Base-by-base conservation (phyloP, 208 protist species). In the Crithidia sp. region DNA sequence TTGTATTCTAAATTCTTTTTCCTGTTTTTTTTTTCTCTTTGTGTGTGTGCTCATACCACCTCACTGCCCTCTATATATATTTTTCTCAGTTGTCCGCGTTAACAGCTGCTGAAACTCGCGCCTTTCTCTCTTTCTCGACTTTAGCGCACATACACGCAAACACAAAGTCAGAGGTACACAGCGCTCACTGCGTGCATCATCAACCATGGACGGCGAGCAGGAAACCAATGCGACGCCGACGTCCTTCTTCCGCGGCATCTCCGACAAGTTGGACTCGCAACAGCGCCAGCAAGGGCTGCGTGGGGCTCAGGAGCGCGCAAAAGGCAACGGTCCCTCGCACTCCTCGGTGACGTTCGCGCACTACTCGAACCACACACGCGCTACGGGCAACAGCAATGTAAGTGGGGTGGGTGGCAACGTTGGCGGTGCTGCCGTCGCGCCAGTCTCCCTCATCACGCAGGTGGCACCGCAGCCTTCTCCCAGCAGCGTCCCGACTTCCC, bases 241-340 rank as follows among this genome's bases (percentile, higher is more conserved):
- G 50, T 81, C 86, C 17, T 88, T 88, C 58, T 91, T 91, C 55
- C 74, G 76, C n/a, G 77, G 71, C 49, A 75, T 91, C 47, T 91
- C 86, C 28, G 77, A 77, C 17, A 79, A 77, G 56, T 65, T 91
- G 54, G 74, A 86, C 55, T 73, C 79, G 40, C 73, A 67, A 41
- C 73, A 70, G 50, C 73, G 60, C 56, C 64, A 53, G 44, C 73
- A 67, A 0, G 49, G 49, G 16, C 50, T 55, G 50, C 16, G 50
- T 0, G n/a, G 12, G 50, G 8, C 50, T 14, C 45, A 28, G 28
- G 28, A 28, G 28, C 28, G 28, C 28, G 28, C 28, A 28, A 28
- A 28, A 28, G 28, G 28, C 28, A 28, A 28, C 28, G 28, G 28
- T 28, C 28, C 28, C 28, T 28, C 28, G 28, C 28, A 28, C 28